phyloP scores from a whole-genome alignment of 108 stramenopile species.

The Fragilariopsis cylindrus region DNA sequence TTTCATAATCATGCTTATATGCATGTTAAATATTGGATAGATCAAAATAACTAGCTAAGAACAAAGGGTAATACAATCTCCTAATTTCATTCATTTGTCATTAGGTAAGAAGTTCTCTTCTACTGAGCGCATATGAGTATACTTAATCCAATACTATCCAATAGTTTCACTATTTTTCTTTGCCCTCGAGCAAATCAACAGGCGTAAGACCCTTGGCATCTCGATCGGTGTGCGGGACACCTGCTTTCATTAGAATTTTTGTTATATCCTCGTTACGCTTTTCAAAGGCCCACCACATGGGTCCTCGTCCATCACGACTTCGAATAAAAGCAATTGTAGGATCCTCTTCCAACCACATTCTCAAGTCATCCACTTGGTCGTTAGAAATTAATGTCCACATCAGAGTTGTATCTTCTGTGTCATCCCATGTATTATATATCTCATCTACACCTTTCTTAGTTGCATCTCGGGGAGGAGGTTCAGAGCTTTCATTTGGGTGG shows the following conservation, averaged over 20 bases:
- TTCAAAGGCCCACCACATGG: slow-evolving; percentile 93
- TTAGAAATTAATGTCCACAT: slow-evolving; percentile 86
- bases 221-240: slow-evolving; percentile 79
- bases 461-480: slow-evolving; percentile 20
- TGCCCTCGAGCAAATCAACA: slow-evolving; percentile 66
- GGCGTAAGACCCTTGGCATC: slow-evolving; percentile 81
- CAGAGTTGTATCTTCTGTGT: slow-evolving; percentile 78
- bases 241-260: slow-evolving; percentile 73
- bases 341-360: slow-evolving; percentile 65
- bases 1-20: no score
- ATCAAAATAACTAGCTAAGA: no score
- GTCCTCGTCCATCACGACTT: slow-evolving; percentile 87
- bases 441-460: slow-evolving; percentile 45
- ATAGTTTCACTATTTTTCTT: background rate
- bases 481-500: slow-evolving; percentile 24
- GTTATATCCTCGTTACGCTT: slow-evolving; percentile 77
- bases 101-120: no score
- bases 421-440: slow-evolving; percentile 81
- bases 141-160: no score
- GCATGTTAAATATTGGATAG: no score
- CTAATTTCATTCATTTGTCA: no score
- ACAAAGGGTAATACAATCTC: no score
- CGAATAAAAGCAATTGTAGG: slow-evolving; percentile 80
- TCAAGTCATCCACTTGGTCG: slow-evolving; percentile 59
- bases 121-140: no score